Percentiles rank a stretch among this genome's conserved stretches.
These are phyloP conservation scores for Chrysophaeum taylorii DNA, from an alignment of 352 stramenopile genomes.

Conservation along the genomic window DNA sequence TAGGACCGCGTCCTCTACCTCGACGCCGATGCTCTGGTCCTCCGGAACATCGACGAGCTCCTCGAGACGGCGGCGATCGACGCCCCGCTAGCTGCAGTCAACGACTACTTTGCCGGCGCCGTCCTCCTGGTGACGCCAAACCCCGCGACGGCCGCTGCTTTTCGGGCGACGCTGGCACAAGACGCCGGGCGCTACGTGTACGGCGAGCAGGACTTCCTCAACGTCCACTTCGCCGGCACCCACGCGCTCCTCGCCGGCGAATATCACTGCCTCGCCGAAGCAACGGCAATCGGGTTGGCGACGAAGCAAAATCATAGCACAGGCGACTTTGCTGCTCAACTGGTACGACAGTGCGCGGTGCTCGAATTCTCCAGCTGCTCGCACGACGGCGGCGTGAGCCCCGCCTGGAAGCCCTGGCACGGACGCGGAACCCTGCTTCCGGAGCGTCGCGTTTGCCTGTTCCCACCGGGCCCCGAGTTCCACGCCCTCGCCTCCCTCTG, in stretches of 20 bases:
- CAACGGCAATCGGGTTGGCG: neutral
- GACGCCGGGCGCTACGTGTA: neutral
- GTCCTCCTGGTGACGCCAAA: neutral
- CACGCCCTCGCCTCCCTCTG: no score
- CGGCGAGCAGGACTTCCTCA: constrained; percentile 13
- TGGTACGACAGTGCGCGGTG: neutral
- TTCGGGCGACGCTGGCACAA: neutral
- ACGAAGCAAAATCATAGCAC: neutral
- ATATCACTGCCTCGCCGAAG: neutral
- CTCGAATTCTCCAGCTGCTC: neutral
- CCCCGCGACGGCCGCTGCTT: neutral
- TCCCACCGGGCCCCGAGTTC: no score
- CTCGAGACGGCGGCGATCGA: neutral
- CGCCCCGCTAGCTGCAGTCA: neutral
- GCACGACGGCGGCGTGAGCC: neutral
- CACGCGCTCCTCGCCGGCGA: neutral
- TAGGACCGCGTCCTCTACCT: neutral
- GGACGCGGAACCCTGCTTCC: no score
- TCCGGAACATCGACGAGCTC: neutral
- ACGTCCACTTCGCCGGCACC: constrained; percentile 2
- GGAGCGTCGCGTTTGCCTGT: no score
- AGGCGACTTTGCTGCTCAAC: neutral
- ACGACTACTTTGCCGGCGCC: neutral
- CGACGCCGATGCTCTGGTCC: neutral
- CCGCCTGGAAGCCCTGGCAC: constrained; percentile 11